Percentiles rank a stretch among this genome's conserved stretches.
phyloP scores from a whole-genome alignment of 345 rosid species.

The Zanthoxylum bungeanum region DNA sequence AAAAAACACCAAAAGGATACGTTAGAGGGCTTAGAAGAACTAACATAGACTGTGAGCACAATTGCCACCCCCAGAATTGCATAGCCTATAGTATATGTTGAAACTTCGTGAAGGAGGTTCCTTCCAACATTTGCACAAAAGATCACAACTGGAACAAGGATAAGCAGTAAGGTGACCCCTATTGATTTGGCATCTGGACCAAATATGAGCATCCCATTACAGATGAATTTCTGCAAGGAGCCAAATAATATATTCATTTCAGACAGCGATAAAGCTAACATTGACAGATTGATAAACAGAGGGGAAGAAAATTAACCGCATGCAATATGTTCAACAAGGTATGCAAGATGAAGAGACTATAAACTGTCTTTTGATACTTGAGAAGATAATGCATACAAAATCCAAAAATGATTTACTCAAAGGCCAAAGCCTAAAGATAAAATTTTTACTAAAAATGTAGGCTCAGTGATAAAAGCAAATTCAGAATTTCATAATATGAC shows the following conservation, averaged over 20 bases:
- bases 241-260: conserved; percentile 5
- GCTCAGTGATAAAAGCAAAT: neutral
- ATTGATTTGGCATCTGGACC: conserved; percentile 54
- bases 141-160: conserved; percentile 41
- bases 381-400: neutral
- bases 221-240: conserved; percentile 39
- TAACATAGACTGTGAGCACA: conserved; percentile 44
- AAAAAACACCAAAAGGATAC: neutral
- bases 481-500: neutral
- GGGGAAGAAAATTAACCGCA: neutral
- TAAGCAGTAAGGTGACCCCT: conserved; percentile 39
- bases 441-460: neutral
- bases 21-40: conserved; percentile 21
- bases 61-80: conserved; percentile 35
- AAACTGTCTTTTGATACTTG: neutral
- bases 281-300: neutral
- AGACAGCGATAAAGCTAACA: neutral
- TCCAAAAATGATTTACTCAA: neutral
- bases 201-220: conserved; percentile 43
- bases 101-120: conserved; percentile 33
- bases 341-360: neutral
- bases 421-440: neutral
- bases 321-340: neutral
- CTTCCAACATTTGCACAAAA: conserved; percentile 45
- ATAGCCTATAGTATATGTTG: conserved; percentile 31